Evolutionary conservation across 331 rosid genomes (phyloP).

Genomic region (Quercus phellos): DNA sequence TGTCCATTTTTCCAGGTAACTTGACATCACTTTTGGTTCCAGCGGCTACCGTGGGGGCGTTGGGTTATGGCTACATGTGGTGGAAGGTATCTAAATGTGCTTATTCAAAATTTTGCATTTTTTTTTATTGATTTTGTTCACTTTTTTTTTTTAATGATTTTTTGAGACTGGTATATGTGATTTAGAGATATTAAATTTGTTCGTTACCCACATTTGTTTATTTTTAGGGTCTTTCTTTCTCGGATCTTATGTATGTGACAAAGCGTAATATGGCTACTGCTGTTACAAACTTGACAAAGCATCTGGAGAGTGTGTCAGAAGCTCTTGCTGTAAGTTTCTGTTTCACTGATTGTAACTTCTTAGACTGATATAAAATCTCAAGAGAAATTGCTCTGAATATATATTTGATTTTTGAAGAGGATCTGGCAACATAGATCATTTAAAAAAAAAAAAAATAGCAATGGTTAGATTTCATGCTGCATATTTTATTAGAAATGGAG

Average conservation of each 20-base stretch:
- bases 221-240: constrained; percentile 74
- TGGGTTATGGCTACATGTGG: constrained; percentile 97
- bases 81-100: constrained; percentile 60
- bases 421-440: not conserved
- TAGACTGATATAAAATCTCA: not conserved
- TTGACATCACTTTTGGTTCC: constrained; percentile 67
- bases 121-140: not conserved
- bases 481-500: not conserved
- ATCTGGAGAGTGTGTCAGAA: constrained; percentile 75
- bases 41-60: constrained; percentile 70
- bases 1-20: constrained; percentile 47
- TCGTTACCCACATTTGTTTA: constrained; percentile 8
- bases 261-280: constrained; percentile 76
- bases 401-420: not conserved
- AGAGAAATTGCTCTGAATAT: not conserved
- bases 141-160: not conserved
- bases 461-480: not conserved
- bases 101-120: not conserved
- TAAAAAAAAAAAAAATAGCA: not conserved
- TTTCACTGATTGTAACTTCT: constrained; percentile 7
- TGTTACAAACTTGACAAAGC: constrained; percentile 71
- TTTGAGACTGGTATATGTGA: not conserved
- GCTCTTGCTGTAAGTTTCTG: constrained; percentile 70
- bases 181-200: constrained; percentile 10
- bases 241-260: constrained; percentile 92